A percentile compares a stretch with the other conserved stretches of the same genome.
phyloP scores from a whole-genome alignment of 495 filamentous ascomycete genomes.

The Penicillium lividum region DNA sequence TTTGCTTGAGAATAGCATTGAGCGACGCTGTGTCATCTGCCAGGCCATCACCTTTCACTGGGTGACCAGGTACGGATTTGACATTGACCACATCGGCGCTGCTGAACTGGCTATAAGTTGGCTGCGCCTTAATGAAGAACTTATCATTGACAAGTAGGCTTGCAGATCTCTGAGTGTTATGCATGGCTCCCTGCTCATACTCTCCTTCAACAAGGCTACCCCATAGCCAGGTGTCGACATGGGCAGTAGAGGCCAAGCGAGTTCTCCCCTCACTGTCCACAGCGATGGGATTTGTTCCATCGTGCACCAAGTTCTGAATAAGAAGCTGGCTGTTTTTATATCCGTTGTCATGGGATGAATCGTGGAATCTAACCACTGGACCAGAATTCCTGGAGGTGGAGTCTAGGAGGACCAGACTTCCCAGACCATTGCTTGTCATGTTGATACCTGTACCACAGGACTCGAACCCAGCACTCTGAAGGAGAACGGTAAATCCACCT shows the following conservation, averaged over 20 bases:
- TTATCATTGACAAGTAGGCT: constrained; percentile 26
- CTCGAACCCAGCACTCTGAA: constrained; percentile 39
- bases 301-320: constrained; percentile 37
- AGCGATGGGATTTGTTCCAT: constrained; percentile 31
- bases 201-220: constrained; percentile 35
- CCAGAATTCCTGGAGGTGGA: constrained; percentile 48
- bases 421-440: constrained; percentile 39
- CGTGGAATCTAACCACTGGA: constrained; percentile 49
- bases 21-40: constrained; percentile 50
- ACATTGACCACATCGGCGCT: constrained; percentile 50
- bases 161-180: constrained; percentile 22
- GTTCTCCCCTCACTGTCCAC: constrained; percentile 33
- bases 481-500: constrained; percentile 43
- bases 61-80: constrained; percentile 40
- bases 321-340: constrained; percentile 37
- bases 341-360: constrained; percentile 39
- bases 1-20: constrained; percentile 51
- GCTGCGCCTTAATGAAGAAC: constrained; percentile 38
- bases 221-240: constrained; percentile 45
- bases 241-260: constrained; percentile 49
- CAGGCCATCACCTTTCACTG: constrained; percentile 42
- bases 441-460: constrained; percentile 36
- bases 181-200: constrained; percentile 30
- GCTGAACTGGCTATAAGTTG: constrained; percentile 52
- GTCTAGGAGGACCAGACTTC: constrained; percentile 53